A percentile compares a stretch with the other conserved stretches of the same genome.
phyloP scores from a whole-genome alignment of 2,329 filamentous ascomycete species.

The Sphaerulina vaccinii region DNA sequence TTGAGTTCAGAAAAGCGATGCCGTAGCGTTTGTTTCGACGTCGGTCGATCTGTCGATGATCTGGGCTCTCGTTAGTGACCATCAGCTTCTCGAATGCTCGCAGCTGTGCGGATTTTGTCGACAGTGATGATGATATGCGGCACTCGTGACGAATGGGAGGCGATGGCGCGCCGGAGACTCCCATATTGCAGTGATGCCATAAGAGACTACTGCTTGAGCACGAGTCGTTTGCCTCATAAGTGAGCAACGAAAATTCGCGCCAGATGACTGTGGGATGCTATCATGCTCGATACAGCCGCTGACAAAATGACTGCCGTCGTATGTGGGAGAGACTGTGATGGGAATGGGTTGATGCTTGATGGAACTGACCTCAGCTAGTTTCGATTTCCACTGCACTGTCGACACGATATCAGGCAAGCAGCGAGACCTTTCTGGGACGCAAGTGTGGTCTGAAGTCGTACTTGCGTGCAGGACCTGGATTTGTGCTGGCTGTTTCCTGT shows the following conservation, averaged over 20 bases:
- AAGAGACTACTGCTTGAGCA: neutral
- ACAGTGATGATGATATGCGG: neutral
- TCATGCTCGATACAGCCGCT: neutral
- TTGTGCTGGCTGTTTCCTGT: constrained; percentile 11
- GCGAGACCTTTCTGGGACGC: neutral
- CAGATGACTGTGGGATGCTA: neutral
- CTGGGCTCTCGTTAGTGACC: constrained; percentile 18
- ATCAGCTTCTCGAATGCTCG: neutral
- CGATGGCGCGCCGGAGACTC: neutral
- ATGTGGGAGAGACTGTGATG: neutral
- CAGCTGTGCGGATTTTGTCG: neutral
- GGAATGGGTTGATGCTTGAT: no score
- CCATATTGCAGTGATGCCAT: constrained; percentile 1
- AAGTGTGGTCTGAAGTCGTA: constrained; percentile 6
- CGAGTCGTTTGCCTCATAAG: neutral
- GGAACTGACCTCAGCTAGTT: neutral
- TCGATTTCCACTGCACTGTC: neutral
- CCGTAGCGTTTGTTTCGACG: constrained; percentile 25
- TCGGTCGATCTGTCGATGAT: constrained; percentile 8
- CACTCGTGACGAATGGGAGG: neutral
- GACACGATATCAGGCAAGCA: neutral
- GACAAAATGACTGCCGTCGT: neutral
- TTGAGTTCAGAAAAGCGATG: constrained; percentile 26
- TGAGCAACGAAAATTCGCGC: neutral
- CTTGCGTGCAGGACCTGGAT: constrained; percentile 17